These are phyloP conservation scores for Blumeriella jaapii DNA, from an alignment of 2,329 filamentous ascomycete species.

Conservation along the genomic window DNA sequence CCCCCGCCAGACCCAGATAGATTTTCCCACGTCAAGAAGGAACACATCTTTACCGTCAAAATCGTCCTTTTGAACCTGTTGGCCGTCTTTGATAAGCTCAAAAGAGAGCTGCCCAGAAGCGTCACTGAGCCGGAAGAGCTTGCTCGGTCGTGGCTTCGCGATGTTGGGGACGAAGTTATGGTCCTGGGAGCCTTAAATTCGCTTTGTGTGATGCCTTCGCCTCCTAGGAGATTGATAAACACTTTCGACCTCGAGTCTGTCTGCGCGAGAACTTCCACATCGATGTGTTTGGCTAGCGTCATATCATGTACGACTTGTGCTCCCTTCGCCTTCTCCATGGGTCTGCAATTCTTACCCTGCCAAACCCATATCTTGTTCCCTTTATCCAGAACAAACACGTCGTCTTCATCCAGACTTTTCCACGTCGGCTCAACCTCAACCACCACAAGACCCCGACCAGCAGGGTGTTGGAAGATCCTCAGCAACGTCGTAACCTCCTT, in stretches of 20 bases:
- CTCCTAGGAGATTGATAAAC: slow-evolving; percentile 45
- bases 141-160: slow-evolving; percentile 21
- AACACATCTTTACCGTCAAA: slow-evolving; percentile 51
- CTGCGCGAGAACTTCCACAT: slow-evolving; percentile 55
- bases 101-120: slow-evolving; percentile 45
- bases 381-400: slow-evolving; percentile 54
- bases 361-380: slow-evolving; percentile 57
- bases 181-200: slow-evolving; percentile 35
- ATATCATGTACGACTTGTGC: slow-evolving; percentile 56
- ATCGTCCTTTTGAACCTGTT: slow-evolving; percentile 34
- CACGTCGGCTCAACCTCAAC: slow-evolving; percentile 52
- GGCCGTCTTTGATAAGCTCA: slow-evolving; percentile 44
- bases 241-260: slow-evolving; percentile 42
- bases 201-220: slow-evolving; percentile 31
- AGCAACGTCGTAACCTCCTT: slow-evolving; percentile 41
- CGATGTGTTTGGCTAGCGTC: slow-evolving; percentile 50
- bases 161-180: slow-evolving; percentile 23
- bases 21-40: slow-evolving; percentile 45
- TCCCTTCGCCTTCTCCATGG: slow-evolving; percentile 58
- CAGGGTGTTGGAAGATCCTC: slow-evolving; percentile 47
- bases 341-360: slow-evolving; percentile 53
- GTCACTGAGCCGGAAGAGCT: slow-evolving; percentile 53
- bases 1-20: slow-evolving; percentile 58
- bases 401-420: slow-evolving; percentile 50
- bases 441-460: slow-evolving; percentile 41